Conservation (phyloP, 2,329 filamentous ascomycete species). For the Aspergillus sojae region DNA sequence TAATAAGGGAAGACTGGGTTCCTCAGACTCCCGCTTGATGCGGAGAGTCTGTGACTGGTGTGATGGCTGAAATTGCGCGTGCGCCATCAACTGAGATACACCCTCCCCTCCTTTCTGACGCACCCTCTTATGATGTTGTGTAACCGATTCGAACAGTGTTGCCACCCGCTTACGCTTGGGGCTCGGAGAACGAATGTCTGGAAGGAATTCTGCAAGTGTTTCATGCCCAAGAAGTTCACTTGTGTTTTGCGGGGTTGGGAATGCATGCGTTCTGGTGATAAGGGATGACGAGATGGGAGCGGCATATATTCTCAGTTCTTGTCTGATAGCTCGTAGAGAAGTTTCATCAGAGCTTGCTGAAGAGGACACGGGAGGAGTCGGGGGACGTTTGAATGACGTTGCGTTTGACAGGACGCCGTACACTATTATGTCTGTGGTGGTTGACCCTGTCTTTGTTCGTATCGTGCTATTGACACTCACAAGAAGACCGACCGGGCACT, state of each 20-base stretch:
- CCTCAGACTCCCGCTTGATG: slow-evolving; percentile 42
- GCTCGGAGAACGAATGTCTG: slow-evolving; percentile 41
- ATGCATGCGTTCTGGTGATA: slow-evolving; percentile 36
- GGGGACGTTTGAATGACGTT: slow-evolving; percentile 31
- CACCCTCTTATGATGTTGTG: slow-evolving; percentile 44
- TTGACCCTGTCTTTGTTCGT: slow-evolving; percentile 19
- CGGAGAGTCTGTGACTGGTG: slow-evolving; percentile 35
- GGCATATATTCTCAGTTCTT: slow-evolving; percentile 41
- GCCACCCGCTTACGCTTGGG: slow-evolving; percentile 48
- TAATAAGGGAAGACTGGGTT: slow-evolving; percentile 29
- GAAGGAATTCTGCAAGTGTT: slow-evolving; percentile 39
- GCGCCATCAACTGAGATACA: slow-evolving; percentile 45
- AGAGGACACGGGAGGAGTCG: slow-evolving; percentile 40
- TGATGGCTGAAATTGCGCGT: slow-evolving; percentile 30
- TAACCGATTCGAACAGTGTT: slow-evolving; percentile 44
- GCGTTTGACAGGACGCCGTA: slow-evolving; percentile 41
- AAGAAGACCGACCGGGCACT: slow-evolving; percentile 44
- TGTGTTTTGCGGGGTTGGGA: slow-evolving; percentile 36
- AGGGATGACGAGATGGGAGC: slow-evolving; percentile 37
- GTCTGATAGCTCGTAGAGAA: slow-evolving; percentile 18
- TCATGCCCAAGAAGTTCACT: slow-evolving; percentile 16
- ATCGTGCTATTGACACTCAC: slow-evolving; percentile 31
- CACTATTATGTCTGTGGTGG: slow-evolving; percentile 41
- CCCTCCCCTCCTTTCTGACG: slow-evolving; percentile 43
- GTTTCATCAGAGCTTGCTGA: slow-evolving; percentile 26